These are phyloP conservation scores for Beta corolliflora DNA, from an alignment of 179 eudicot species.

Conservation along the genomic window DNA sequence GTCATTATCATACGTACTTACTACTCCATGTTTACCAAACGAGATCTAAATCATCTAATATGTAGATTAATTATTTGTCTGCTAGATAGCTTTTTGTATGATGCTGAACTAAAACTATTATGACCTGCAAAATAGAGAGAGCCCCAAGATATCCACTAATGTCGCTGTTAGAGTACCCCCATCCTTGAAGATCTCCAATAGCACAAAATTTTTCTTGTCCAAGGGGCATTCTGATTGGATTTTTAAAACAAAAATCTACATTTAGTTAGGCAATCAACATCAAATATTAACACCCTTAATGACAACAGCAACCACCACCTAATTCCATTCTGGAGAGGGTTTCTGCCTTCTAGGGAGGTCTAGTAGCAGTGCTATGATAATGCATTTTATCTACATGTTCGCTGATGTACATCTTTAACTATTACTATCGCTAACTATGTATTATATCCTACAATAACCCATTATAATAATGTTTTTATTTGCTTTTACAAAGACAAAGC, in stretches of 20 bases:
- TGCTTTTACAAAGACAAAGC: too few relatives aligned
- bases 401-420: too few relatives aligned
- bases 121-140: constrained; percentile 71
- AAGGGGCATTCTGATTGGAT: constrained; percentile 45
- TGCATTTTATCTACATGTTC: too few relatives aligned
- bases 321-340: too few relatives aligned
- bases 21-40: too few relatives aligned
- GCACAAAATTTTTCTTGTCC: constrained; percentile 69
- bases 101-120: background rate
- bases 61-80: background rate
- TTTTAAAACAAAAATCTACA: background rate
- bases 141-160: constrained; percentile 64
- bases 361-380: too few relatives aligned
- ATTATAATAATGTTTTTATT: too few relatives aligned
- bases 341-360: too few relatives aligned
- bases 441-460: too few relatives aligned
- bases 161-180: constrained; percentile 73
- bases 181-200: constrained; percentile 69
- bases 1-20: too few relatives aligned
- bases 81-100: background rate
- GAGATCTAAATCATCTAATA: too few relatives aligned
- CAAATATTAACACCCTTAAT: background rate
- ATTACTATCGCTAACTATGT: too few relatives aligned
- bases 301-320: background rate
- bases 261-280: background rate